Conservation (phyloP, 805 yeast species). For the Ogataea nitratoaversa region DNA sequence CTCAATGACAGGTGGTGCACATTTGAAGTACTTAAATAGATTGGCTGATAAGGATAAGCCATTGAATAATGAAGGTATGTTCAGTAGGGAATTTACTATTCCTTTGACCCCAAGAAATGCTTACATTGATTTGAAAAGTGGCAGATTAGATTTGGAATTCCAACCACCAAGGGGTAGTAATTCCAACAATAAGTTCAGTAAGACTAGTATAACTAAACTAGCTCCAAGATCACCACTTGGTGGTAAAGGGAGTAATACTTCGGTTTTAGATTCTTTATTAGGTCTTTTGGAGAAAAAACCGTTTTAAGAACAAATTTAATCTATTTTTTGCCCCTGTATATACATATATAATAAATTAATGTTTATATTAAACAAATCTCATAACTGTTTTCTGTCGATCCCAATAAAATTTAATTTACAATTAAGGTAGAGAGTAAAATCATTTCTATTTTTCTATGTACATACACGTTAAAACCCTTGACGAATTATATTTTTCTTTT, state of each 20-base stretch:
- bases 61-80: conserved; percentile 20
- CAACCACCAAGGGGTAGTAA: conserved; percentile 20
- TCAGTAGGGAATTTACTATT: conserved; percentile 26
- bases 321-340: neutral
- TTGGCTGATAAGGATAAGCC: conserved; percentile 18
- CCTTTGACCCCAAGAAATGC: conserved; percentile 28
- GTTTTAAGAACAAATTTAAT: too few species aligned
- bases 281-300: conserved; percentile 18
- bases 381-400: too few species aligned
- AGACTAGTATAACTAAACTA: conserved; percentile 12
- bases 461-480: neutral
- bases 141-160: conserved; percentile 20
- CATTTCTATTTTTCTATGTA: neutral
- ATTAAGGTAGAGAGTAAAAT: too few species aligned
- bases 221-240: conserved; percentile 21
- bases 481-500: too few species aligned
- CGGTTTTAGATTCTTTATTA: conserved; percentile 20
- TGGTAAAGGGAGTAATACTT: conserved; percentile 18
- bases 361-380: too few species aligned
- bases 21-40: conserved; percentile 20
- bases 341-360: neutral
- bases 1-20: conserved; percentile 21
- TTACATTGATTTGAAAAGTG: conserved; percentile 19
- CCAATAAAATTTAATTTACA: too few species aligned
- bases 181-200: conserved; percentile 3